Percentiles rank a stretch among this genome's conserved stretches.
These are phyloP conservation scores for Nemania sp. DNA, from an alignment of 2,329 filamentous ascomycete species.

Conservation along the genomic window DNA sequence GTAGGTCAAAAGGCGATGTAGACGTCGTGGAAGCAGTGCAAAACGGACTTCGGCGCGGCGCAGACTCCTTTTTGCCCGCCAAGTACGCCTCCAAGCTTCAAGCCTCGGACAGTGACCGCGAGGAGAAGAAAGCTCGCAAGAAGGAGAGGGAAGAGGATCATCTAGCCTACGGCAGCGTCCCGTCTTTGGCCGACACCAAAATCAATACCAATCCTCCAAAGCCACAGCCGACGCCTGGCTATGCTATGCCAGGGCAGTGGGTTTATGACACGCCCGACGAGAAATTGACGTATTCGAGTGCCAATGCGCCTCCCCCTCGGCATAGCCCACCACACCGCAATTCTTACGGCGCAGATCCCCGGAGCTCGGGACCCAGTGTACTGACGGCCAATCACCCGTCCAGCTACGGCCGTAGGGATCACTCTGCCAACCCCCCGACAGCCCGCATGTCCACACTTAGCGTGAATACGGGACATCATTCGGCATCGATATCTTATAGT, in stretches of 20 bases:
- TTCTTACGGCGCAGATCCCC: constrained; percentile 54
- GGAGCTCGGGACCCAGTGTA: constrained; percentile 55
- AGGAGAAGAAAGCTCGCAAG: constrained; percentile 51
- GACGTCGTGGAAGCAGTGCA: constrained; percentile 46
- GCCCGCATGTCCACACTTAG: constrained; percentile 65
- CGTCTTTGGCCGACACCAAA: constrained; percentile 33
- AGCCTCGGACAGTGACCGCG: constrained; percentile 51
- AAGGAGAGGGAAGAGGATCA: constrained; percentile 58
- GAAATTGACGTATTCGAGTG: constrained; percentile 51
- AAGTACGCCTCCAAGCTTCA: constrained; percentile 49
- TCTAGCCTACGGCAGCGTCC: constrained; percentile 62
- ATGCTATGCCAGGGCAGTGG: constrained; percentile 53
- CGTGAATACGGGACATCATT: constrained; percentile 61
- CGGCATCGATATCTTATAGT: constrained; percentile 59
- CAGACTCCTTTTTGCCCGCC: constrained; percentile 49
- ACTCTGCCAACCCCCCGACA: constrained; percentile 62
- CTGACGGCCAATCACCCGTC: constrained; percentile 57
- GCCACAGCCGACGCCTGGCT: constrained; percentile 47
- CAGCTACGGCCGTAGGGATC: constrained; percentile 51
- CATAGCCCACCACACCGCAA: constrained; percentile 48
- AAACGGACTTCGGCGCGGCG: constrained; percentile 47
- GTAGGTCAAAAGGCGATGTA: constrained; percentile 45
- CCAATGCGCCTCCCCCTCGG: constrained; percentile 36
- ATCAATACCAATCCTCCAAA: constrained; percentile 19
- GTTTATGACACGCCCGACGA: constrained; percentile 56